Evolutionary conservation across 1,284 basidiomycete genomes (phyloP), one percentile per base, ranked within the genome.

Genomic region (Irpex sp.): DNA sequence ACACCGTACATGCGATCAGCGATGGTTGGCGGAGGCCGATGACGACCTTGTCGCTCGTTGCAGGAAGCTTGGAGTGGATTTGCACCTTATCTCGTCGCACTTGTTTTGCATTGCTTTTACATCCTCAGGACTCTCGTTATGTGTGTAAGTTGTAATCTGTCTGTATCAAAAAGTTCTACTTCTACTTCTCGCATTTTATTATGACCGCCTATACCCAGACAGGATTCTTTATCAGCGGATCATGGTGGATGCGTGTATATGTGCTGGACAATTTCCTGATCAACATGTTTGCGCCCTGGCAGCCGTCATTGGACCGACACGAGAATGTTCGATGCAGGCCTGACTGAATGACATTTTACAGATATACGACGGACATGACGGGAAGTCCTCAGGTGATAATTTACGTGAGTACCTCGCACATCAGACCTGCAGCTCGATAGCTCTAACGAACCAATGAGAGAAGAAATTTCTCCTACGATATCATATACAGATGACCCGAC

Each of bases 1-100:
- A 81, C 85, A 31, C 83, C 83, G 31, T 90, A 85, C 70, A 80
- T 89, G 75, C 81, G 88, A 66, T 79, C 85, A 59, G 73, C 83
- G 50, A 82, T 90, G 68, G 76, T 78, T 8, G 86, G 83, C 47
- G 83, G 86, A 46, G 83, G 83, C 64, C 79, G 87, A 68, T 87
- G 79, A 77, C 63, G 61, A 59, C 39, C 17, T 37, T 37, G 39
- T 37, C 19, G n/a, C 49, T 19, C 51, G 35, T 54, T 19, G 57
- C 57, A 36, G 65, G 53, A 35, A 21, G 53, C 56, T 47, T 56
- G 65, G 33, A 47, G 61, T 46, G 61, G 31, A 58, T 58, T 43
- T 68, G 49, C 49, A n/a, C n/a, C 65, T 21, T 8, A 37, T 64
- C 63, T 63, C 47, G 61, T 67, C 61, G 60, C 60, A 57, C 35